Evolutionary conservation across 164 flowering plant species (phyloP).

Genomic region (Euptelea pleiosperma): DNA sequence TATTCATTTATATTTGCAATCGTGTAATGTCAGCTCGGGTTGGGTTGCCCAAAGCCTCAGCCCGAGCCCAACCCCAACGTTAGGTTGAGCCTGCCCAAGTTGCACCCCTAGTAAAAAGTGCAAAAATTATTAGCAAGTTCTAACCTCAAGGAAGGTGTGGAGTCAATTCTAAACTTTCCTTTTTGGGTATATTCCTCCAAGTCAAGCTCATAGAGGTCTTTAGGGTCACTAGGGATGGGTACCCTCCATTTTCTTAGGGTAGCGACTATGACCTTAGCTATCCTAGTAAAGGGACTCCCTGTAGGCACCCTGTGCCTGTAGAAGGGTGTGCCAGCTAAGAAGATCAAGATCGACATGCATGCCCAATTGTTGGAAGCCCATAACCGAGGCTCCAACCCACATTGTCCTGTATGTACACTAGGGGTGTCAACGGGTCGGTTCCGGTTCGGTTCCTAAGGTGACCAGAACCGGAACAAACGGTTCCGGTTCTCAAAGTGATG

Average conservation of each 20-base stretch:
- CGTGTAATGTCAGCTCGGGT: too few relatives aligned
- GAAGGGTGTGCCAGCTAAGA: conserved; percentile 22
- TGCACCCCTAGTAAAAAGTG: too few relatives aligned
- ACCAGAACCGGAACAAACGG: too few relatives aligned
- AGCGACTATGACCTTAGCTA: conserved; percentile 26
- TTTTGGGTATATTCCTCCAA: conserved; percentile 13
- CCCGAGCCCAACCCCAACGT: too few relatives aligned
- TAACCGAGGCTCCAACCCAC: conserved; percentile 33
- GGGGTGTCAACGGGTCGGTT: too few relatives aligned
- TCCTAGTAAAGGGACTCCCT: conserved; percentile 28
- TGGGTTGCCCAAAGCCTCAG: too few relatives aligned
- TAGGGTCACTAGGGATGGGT: conserved; percentile 18
- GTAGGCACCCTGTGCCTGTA: conserved; percentile 25
- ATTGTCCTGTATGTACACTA: conserved; percentile 32
- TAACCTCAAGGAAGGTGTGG: conserved; percentile 23
- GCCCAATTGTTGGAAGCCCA: conserved; percentile 25
- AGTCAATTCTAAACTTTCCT: conserved; percentile 19
- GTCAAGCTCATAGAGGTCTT: conserved; percentile 25
- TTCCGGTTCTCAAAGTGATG: too few relatives aligned
- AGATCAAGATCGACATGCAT: conserved; percentile 19
- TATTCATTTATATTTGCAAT: too few relatives aligned
- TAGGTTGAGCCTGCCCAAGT: too few relatives aligned
- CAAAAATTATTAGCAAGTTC: too few relatives aligned
- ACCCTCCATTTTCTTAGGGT: conserved; percentile 21
- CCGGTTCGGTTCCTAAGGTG: too few relatives aligned